These are phyloP conservation scores for Pisolithus tinctorius DNA, from an alignment of 768 basidiomycete genomes.

Conservation along the genomic window DNA sequence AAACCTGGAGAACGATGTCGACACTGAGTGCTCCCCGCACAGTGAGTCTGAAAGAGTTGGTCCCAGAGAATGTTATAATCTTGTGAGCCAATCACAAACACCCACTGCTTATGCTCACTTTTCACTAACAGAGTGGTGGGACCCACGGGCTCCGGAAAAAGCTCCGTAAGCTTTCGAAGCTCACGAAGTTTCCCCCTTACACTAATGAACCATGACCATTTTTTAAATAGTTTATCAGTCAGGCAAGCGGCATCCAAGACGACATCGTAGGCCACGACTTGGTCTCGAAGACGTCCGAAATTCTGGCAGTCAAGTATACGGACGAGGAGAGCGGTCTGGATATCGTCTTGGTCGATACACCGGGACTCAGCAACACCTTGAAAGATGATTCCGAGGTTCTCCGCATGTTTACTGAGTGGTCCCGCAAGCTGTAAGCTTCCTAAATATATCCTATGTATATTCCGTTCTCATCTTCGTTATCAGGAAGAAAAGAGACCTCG, in stretches of 20 bases:
- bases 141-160: not conserved
- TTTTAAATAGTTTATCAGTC: not conserved
- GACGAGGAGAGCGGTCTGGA: not conserved
- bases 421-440: not conserved
- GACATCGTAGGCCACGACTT: not conserved
- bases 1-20: not conserved
- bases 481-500: slow-evolving; percentile 12
- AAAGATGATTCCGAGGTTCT: not conserved
- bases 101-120: not conserved
- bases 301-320: not conserved
- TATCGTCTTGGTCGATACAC: not conserved
- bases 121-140: not conserved
- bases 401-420: not conserved
- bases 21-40: not conserved
- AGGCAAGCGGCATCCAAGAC: not conserved
- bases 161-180: not conserved
- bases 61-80: not conserved
- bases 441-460: not conserved
- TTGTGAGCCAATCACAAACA: not conserved
- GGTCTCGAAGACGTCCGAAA: not conserved
- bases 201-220: not conserved
- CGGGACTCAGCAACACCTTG: not conserved
- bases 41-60: not conserved
- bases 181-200: not conserved
- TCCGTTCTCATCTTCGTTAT: not conserved